Evolutionary conservation across 768 basidiomycete species (phyloP).

Genomic region (Boletus rubroflammeus): DNA sequence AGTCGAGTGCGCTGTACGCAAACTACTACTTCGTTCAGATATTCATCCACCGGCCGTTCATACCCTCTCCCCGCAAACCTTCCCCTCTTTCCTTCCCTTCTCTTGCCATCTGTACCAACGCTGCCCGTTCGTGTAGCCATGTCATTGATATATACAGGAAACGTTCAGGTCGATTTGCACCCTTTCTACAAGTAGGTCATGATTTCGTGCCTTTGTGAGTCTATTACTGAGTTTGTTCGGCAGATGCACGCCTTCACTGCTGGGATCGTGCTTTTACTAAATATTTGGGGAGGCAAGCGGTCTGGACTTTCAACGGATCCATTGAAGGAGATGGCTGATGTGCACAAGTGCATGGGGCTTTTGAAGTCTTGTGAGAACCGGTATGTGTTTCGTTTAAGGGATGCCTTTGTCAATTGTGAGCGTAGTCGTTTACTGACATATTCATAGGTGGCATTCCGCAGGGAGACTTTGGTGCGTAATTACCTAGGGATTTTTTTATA

Average conservation of each 20-base stretch:
- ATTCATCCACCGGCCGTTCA: slow-evolving; percentile 74
- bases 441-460: slow-evolving; percentile 43
- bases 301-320: slow-evolving; percentile 40
- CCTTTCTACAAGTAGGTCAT: slow-evolving; percentile 31
- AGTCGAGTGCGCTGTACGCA: slow-evolving; percentile 49
- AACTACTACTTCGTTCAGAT: slow-evolving; percentile 61
- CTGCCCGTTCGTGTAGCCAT: slow-evolving; percentile 71
- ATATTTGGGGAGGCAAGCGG: slow-evolving; percentile 51
- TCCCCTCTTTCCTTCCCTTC: slow-evolving; percentile 51
- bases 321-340: slow-evolving; percentile 46
- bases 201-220: too few relatives aligned
- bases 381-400: slow-evolving; percentile 21
- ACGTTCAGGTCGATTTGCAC: slow-evolving; percentile 26
- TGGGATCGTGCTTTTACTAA: slow-evolving; percentile 51
- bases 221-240: neutral
- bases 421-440: neutral
- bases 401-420: neutral
- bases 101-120: slow-evolving; percentile 82
- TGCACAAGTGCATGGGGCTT: slow-evolving; percentile 46
- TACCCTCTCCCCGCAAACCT: slow-evolving; percentile 58
- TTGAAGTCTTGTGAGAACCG: slow-evolving; percentile 35
- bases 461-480: slow-evolving; percentile 46
- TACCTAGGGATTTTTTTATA: neutral
- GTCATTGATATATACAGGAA: slow-evolving; percentile 57
- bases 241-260: slow-evolving; percentile 45